Conservation (phyloP, 2,329 filamentous ascomycete species). For the Phoma herbarum region DNA sequence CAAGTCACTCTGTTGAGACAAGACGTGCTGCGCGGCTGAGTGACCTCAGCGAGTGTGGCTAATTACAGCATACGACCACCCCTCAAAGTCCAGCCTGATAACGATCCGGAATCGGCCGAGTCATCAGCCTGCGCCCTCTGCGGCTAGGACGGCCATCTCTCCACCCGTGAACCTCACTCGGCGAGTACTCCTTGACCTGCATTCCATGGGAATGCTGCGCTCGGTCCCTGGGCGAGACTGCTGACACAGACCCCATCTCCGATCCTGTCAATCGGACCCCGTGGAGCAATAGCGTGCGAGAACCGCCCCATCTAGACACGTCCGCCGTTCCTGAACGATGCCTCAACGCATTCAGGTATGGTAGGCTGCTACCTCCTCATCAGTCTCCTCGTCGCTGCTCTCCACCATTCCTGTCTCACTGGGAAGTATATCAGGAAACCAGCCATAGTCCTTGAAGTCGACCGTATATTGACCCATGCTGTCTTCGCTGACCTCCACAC, state of each 20-base stretch:
- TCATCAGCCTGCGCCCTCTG: constrained; percentile 30
- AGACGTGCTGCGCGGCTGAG: neutral
- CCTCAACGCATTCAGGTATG: constrained; percentile 39
- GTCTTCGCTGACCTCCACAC: constrained; percentile 57
- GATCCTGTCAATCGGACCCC: constrained; percentile 11
- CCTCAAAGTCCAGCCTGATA: constrained; percentile 37
- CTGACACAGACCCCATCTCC: constrained; percentile 10
- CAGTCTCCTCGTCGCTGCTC: constrained; percentile 43
- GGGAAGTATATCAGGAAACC: constrained; percentile 62
- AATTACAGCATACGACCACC: constrained; percentile 17
- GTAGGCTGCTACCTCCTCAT: constrained; percentile 44
- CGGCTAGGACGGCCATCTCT: constrained; percentile 29
- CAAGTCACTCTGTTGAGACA: neutral
- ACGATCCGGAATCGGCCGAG: constrained; percentile 39
- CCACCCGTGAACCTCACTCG: constrained; percentile 15
- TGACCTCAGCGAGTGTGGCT: constrained; percentile 14
- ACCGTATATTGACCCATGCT: constrained; percentile 59
- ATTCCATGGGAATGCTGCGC: constrained; percentile 19
- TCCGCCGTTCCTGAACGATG: constrained; percentile 5
- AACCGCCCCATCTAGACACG: constrained; percentile 10
- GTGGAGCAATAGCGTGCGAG: constrained; percentile 21
- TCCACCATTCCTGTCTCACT: constrained; percentile 54
- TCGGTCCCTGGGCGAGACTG: constrained; percentile 22
- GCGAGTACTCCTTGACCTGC: constrained; percentile 17
- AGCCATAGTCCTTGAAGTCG: constrained; percentile 58